phyloP scores from a whole-genome alignment of 2,329 filamentous ascomycete species.

The Ophiostoma himal-ulmi region DNA sequence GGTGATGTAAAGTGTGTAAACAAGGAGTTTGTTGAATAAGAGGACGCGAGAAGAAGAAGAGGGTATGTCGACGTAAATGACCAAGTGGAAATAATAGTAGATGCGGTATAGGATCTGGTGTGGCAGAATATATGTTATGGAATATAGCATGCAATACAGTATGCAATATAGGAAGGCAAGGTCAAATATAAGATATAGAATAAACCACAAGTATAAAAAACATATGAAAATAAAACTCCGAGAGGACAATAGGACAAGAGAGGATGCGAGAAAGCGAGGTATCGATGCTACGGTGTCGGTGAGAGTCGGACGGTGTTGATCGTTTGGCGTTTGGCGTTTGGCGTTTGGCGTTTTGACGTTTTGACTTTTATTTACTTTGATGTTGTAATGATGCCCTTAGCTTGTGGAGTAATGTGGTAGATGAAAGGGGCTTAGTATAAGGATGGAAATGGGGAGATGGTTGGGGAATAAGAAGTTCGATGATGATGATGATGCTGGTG shows the following conservation, averaged over 20 bases:
- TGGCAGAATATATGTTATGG: neutral
- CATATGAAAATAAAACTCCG: neutral
- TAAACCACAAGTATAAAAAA: neutral
- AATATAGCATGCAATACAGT: neutral
- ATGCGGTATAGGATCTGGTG: neutral
- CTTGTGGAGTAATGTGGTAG: neutral
- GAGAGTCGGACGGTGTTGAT: neutral
- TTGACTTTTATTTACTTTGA: neutral
- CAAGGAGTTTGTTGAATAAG: neutral
- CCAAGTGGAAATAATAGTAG: neutral
- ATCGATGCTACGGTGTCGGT: neutral
- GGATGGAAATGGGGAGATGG: neutral
- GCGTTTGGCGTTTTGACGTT: neutral
- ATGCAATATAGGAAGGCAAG: neutral
- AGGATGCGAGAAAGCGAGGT: neutral
- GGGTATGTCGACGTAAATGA: neutral
- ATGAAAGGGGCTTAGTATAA: neutral
- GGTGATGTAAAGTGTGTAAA: neutral
- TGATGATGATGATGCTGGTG: too few relatives aligned
- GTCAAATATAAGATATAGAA: constrained; percentile 6
- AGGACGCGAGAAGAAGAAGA: constrained; percentile 1
- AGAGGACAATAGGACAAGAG: neutral
- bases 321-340: neutral
- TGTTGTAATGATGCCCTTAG: neutral
- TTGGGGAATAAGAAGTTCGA: too few relatives aligned